phyloP scores from a whole-genome alignment of 73 alveolate species.

The Stentor coeruleus region DNA sequence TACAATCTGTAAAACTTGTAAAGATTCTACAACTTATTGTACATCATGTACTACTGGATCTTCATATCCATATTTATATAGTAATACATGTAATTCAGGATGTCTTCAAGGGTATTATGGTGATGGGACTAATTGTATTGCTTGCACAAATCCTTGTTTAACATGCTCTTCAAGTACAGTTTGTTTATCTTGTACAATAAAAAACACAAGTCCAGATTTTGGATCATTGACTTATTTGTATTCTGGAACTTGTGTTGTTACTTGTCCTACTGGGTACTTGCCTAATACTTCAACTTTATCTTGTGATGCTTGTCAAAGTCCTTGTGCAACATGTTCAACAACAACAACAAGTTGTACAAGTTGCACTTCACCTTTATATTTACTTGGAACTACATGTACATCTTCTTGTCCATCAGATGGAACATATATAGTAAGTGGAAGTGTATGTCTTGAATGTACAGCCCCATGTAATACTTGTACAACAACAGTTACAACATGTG shows the following conservation, averaged over 20 bases:
- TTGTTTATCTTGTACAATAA: not conserved
- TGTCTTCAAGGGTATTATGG: not conserved
- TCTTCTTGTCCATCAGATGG: not conserved
- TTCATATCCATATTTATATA: conserved; percentile 15
- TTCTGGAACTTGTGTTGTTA: not conserved
- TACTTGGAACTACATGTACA: not conserved
- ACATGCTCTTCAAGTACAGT: not conserved
- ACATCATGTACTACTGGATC: not conserved
- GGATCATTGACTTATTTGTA: not conserved
- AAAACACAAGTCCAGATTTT: not conserved
- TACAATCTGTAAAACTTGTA: not conserved
- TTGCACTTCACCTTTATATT: not conserved
- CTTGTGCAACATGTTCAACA: conserved; percentile 3
- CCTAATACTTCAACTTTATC: not conserved
- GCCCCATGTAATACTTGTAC: conserved; percentile 17
- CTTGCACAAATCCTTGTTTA: not conserved
- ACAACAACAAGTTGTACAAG: conserved; percentile 27
- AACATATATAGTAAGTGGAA: not conserved
- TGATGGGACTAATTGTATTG: not conserved
- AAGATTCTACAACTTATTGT: not conserved
- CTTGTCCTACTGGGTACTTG: not conserved
- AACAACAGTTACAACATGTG: conserved; percentile 5
- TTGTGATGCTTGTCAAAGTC: not conserved
- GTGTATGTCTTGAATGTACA: not conserved
- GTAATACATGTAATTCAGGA: not conserved